Evolutionary conservation across 2,329 filamentous ascomycete genomes (phyloP), one percentile per base, ranked within the genome.

Genomic region (Alternaria dauci): DNA sequence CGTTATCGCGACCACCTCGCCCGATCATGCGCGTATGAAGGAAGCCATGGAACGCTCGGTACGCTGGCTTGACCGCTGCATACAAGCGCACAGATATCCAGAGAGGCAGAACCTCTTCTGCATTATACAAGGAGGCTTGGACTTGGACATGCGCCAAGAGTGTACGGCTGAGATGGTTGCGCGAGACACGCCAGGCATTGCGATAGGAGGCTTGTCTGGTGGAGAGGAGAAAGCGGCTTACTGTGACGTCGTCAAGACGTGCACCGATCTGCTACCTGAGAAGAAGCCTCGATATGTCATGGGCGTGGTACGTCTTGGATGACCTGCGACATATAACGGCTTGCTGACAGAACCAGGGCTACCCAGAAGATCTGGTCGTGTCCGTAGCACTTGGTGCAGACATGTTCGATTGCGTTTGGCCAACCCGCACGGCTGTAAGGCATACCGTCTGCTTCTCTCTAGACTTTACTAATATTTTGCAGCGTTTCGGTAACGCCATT

Each of bases 401-500:
- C 80, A 99, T 99, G 95, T 99, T 99, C 76, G 95, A 99, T 80
- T 99, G 96, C 75, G 95, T 99, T 7, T 99, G 95, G 95, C 96
- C 95, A 1, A 98, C 95, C 5, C 86, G 95, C 55, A 99, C 95
- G 36, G 95, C 95, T 8, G 86, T 88, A 80, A 75, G 84, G 36
- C 43, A 14, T 20, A 23, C 42, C 38, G 30, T 5, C 18, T 28
- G n/a, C 5, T 26, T 9, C 30, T 8, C 14, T 20, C 2, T 20
- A 11, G 14, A 32, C 26, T 30, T 28, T 12, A 26, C 48, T 59
- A 6, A 53, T 34, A 12, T 8, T 8, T 34, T 46, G 11, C 57
- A 88, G 75, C 89, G 95, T 34, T 99, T 99, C 75, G 95, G 96
- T 61, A 97, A 97, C 75, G 95, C 94, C 38, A 87, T 99, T 59